Evolutionary conservation across 192 early-diverging fungal species (phyloP).

Genomic region (Oehlia diaphana): DNA sequence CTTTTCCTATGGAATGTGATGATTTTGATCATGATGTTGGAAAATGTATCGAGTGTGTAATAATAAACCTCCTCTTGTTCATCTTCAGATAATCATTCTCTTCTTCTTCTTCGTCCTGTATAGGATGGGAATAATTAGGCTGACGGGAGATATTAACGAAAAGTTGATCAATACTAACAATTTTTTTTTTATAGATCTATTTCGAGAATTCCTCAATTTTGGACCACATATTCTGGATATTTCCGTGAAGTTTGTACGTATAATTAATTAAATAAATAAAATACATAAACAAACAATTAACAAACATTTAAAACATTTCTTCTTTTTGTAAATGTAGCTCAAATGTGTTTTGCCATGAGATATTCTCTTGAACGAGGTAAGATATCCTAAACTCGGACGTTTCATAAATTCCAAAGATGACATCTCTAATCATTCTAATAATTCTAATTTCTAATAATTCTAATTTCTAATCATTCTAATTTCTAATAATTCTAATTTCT

Average conservation of each 20-base stretch:
- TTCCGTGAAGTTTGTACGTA: slow-evolving; percentile 41
- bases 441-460: too few relatives aligned
- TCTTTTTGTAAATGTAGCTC: slow-evolving; percentile 6
- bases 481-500: too few relatives aligned
- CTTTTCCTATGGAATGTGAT: slow-evolving; percentile 36
- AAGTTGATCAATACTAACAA: too few relatives aligned
- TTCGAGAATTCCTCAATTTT: slow-evolving; percentile 38
- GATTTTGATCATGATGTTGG: slow-evolving; percentile 17
- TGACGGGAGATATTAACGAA: too few relatives aligned
- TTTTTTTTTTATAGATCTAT: slow-evolving; percentile 30
- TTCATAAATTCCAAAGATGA: not conserved
- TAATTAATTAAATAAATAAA: not conserved
- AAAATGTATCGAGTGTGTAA: slow-evolving; percentile 35
- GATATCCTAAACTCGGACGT: too few relatives aligned
- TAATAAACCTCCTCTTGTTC: too few relatives aligned
- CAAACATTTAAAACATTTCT: not conserved
- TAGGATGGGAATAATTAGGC: too few relatives aligned
- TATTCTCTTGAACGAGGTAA: slow-evolving; percentile 40
- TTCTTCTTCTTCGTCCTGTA: too few relatives aligned
- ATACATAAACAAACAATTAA: not conserved
- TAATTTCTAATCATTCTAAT: too few relatives aligned
- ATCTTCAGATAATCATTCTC: too few relatives aligned
- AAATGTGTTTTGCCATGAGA: slow-evolving; percentile 40
- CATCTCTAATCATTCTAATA: too few relatives aligned
- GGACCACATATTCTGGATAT: slow-evolving; percentile 47